A percentile compares a stretch with the other conserved stretches of the same genome.
phyloP scores from a whole-genome alignment of 257 asterid genomes.

The Capsicum rhomboideum region DNA sequence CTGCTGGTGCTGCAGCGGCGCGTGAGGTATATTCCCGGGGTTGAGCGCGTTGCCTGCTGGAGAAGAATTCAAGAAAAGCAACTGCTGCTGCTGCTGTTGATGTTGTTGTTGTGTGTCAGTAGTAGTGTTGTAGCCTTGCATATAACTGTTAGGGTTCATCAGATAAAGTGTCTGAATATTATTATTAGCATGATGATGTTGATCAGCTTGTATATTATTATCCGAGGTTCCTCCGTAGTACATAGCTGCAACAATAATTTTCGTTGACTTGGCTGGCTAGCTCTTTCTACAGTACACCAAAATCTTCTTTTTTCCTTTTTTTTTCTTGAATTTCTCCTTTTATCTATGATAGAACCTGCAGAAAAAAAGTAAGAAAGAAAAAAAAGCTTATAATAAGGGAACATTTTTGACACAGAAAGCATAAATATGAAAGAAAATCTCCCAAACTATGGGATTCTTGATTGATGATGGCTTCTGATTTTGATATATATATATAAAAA shows the following conservation, averaged over 20 bases:
- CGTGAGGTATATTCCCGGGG: slow-evolving; percentile 16
- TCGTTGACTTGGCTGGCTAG: neutral
- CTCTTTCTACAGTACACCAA: neutral
- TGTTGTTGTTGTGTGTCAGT: slow-evolving; percentile 25
- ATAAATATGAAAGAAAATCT: neutral
- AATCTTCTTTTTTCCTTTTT: neutral
- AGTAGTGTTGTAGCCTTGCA: slow-evolving; percentile 1
- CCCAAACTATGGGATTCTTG: neutral
- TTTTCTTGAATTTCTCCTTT: neutral
- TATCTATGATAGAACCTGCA: slow-evolving; percentile 5
- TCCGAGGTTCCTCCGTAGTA: slow-evolving; percentile 53
- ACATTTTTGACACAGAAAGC: neutral
- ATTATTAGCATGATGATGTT: neutral
- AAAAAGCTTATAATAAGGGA: slow-evolving; percentile 9
- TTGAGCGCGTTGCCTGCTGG: slow-evolving; percentile 12
- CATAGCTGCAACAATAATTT: slow-evolving; percentile 16
- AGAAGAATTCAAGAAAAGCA: slow-evolving; percentile 24
- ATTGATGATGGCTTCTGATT: neutral
- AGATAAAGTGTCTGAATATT: slow-evolving; percentile 65
- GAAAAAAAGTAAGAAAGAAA: neutral
- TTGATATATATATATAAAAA: neutral
- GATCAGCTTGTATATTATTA: slow-evolving; percentile 20
- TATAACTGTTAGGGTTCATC: slow-evolving; percentile 53
- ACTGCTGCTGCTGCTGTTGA: slow-evolving; percentile 11
- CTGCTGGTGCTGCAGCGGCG: slow-evolving; percentile 31